Evolutionary conservation across 257 asterid genomes (phyloP).

Genomic region (Jaltomata sinuosa): DNA sequence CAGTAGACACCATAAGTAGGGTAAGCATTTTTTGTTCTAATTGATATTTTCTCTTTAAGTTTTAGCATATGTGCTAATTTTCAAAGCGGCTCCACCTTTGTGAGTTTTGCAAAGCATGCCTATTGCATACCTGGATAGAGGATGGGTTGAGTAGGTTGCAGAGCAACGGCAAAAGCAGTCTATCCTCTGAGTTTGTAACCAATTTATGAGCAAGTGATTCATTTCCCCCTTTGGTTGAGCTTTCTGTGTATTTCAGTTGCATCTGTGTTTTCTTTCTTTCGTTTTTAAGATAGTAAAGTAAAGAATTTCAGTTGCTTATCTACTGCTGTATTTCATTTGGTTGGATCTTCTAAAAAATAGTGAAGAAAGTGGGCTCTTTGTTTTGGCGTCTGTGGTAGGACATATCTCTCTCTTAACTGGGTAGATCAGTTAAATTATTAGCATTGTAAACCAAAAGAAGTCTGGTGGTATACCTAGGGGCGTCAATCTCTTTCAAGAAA

Average conservation of each 20-base stretch:
- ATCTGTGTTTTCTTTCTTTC: neutral
- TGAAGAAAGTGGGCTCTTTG: neutral
- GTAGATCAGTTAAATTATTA: neutral
- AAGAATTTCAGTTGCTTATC: neutral
- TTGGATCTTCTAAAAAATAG: neutral
- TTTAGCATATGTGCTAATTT: neutral
- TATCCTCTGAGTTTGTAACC: neutral
- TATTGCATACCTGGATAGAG: neutral
- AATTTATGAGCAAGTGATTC: neutral
- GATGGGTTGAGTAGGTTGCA: neutral
- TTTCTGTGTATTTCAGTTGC: neutral
- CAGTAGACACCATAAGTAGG: constrained; percentile 14
- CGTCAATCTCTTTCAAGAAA: neutral
- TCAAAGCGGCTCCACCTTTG: neutral
- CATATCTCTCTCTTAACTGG: neutral
- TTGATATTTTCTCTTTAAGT: neutral
- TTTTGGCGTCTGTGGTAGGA: neutral
- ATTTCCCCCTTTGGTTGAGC: neutral
- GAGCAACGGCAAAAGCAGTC: neutral
- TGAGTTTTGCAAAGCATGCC: neutral
- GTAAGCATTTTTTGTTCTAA: constrained; percentile 14
- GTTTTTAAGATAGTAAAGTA: neutral
- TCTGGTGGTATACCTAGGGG: neutral
- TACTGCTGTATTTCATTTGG: neutral
- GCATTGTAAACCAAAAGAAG: neutral